Evolutionary conservation across 1,284 basidiomycete species (phyloP).

Genomic region (Microbotryomycetes sp.): DNA sequence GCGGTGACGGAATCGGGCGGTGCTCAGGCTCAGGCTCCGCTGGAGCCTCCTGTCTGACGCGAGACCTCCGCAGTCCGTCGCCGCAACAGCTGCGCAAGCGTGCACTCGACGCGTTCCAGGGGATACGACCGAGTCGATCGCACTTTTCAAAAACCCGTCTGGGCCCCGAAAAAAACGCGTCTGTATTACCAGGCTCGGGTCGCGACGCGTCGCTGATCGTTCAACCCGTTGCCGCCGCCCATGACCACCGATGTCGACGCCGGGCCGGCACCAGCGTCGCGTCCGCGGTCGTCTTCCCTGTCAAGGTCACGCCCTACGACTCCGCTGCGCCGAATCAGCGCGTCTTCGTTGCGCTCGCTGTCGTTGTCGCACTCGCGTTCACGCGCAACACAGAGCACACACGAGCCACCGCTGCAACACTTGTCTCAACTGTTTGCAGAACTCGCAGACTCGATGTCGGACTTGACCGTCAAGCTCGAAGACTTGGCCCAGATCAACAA

Average conservation of each 20-base stretch:
- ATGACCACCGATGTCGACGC: background rate
- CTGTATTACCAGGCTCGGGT: no score
- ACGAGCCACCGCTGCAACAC: conserved; percentile 37
- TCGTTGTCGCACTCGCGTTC: conserved; percentile 21
- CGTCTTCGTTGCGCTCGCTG: conserved; percentile 17
- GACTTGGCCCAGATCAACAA: conserved; percentile 35
- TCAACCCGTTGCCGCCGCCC: no score
- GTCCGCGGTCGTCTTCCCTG: conserved; percentile 6
- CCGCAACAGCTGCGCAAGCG: no score
- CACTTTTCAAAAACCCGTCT: no score
- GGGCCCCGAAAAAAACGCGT: no score
- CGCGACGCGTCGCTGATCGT: no score
- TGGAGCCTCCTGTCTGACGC: no score
- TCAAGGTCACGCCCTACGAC: conserved; percentile 16
- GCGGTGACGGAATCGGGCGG: no score
- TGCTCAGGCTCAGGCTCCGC: no score
- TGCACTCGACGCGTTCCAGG: no score
- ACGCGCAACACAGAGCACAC: background rate
- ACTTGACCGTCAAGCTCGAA: conserved; percentile 39
- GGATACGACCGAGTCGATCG: no score
- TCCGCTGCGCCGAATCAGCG: conserved; percentile 24
- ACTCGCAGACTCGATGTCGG: conserved; percentile 39
- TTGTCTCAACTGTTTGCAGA: conserved; percentile 38
- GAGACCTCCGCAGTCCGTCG: no score
- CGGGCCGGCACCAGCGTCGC: background rate